Evolutionary conservation across 1,139 yeast species (phyloP).

Genomic region (Blastobotrys capitulatus): DNA sequence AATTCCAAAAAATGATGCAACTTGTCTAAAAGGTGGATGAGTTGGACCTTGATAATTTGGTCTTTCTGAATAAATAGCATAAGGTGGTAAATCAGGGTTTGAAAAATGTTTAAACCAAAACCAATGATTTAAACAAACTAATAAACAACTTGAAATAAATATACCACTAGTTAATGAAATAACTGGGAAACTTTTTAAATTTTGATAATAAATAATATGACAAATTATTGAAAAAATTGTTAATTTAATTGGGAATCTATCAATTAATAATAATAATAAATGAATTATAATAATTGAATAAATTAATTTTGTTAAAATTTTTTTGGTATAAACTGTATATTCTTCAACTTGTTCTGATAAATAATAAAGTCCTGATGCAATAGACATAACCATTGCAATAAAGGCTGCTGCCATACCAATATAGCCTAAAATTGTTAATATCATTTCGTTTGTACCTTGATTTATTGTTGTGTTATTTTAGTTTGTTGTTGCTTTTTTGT

Average conservation of each 20-base stretch:
- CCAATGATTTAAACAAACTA: conserved; percentile 77
- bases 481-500: too few relatives aligned
- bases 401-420: conserved; percentile 74
- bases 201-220: conserved; percentile 68
- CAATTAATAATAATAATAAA: conserved; percentile 57
- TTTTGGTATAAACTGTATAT: conserved; percentile 77
- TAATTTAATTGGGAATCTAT: conserved; percentile 69
- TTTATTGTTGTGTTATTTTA: too few relatives aligned
- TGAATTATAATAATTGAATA: conserved; percentile 51
- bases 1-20: conserved; percentile 88
- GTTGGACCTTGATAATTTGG: conserved; percentile 43
- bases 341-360: conserved; percentile 92
- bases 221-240: conserved; percentile 63
- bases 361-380: conserved; percentile 84
- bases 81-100: conserved; percentile 51
- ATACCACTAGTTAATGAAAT: conserved; percentile 65
- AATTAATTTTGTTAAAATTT: conserved; percentile 59
- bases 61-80: conserved; percentile 29
- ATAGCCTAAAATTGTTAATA: conserved; percentile 52
- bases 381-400: conserved; percentile 59
- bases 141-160: conserved; percentile 63
- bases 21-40: conserved; percentile 78
- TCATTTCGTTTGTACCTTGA: too few relatives aligned
- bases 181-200: conserved; percentile 75
- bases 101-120: conserved; percentile 88